Evolutionary conservation across 176 grass and related monocot genomes (phyloP), one percentile per base, ranked within the genome.

Genomic region (Chrysopogon serrulatus): DNA sequence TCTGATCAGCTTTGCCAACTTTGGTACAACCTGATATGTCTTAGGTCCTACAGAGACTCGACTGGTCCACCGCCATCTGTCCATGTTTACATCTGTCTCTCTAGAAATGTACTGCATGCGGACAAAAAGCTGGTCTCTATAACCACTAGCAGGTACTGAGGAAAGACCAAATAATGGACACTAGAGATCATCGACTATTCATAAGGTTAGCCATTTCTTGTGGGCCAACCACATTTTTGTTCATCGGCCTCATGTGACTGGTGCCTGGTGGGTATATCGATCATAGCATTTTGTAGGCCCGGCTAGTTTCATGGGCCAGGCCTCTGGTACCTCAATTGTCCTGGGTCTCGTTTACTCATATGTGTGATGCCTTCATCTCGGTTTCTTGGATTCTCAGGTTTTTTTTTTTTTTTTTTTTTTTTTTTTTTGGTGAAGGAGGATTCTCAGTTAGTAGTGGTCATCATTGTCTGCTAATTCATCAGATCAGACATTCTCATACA

Each of bases 1-100:
- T 87, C 73, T 68, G 56, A 42, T 74, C 47, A 68, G 68, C 32
- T 51, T 73, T 68, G 36, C 39, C 68, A 82, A 61, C 79, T 61
- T 85, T 86, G 85, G 49, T 84, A 73, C 63, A 83, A 62, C 82
- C 21, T 51, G 60, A 48, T 68, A 82, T 73, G 21, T 42, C 62
- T 68, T 78, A 68, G 76, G 41, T 79, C 61, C 30, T 85, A 53
- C 83, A 83, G 48, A 61, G 40, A 77, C 64, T 65, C 43, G 49
- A 40, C 35, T 85, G 82, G 72, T 73, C 86, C 73, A 74, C 77
- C n/a, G n/a, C n/a, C 40, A 73, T 81, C 73, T 69, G 36, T 40
- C 33, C 84, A 84, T 67, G 54, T 66, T 67, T 90, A 85, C 80
- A 87, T 77, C 81, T 87, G 81, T 84, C 84, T 85, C 68, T 85